Base-by-base conservation (phyloP, 2,329 filamentous ascomycete genomes). In the Fusarium siculi region DNA sequence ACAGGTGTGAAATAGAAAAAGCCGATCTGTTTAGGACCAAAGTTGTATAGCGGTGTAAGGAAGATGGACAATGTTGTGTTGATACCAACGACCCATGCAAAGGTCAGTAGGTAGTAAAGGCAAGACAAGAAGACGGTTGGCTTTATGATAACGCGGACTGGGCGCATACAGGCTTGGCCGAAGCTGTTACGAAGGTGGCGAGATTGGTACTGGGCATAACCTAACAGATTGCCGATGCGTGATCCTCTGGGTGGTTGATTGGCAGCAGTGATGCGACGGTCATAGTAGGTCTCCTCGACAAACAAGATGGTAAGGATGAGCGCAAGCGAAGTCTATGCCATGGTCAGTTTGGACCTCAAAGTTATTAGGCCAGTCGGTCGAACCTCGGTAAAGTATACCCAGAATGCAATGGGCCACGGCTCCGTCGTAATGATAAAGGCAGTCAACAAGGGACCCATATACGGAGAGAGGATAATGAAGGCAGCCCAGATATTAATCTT, bases 351-450 rank as follows among this genome's bases (percentile, higher is more conserved):
- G 4, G 4, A 16, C 4, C 23, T 11, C 5, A 16, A 7, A 10
- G 12, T 2, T 0, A 3, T 11, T 5, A 3, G 4, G 23, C 2
- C 18, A 16, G 4, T 5, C 2, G 2, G 0, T 18, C 7, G 2
- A 4, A 37, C 49, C 0, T 53, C 49, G 11, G 34, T 25, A 28
- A 53, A 53, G 2, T 53, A 53, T 4, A 53, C 49, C 49, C 49
- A 53, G 23, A 53, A 53, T 0, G 49, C 32, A 21, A 37, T 16
- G 1, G 49, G 49, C 32, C 49, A 53, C 6, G 18, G 0, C 2
- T 16, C 18, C 2, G 32, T 53, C 4, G 18, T 21, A 0, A 53
- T 53, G 0, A 53, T 53, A 5, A 53, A 53, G 0, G 49, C 49
- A 37, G 49, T 36, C 7, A 53, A 36, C 14, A 53, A 9, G 2